Conservation (phyloP, 1,284 basidiomycete species). For the Omphalotus olearius region DNA sequence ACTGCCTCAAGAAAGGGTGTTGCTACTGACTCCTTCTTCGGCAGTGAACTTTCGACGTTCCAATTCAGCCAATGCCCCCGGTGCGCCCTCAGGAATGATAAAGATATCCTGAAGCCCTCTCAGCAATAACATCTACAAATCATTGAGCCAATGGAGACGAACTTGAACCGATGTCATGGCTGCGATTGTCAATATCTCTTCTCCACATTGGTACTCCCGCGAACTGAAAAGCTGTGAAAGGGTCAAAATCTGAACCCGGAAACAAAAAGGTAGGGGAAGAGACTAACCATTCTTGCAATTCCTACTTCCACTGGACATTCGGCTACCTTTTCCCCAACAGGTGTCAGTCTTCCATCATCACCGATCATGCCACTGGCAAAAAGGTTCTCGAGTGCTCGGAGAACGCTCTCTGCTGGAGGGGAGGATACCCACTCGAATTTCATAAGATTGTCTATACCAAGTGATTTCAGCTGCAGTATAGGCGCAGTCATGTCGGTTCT, state of each 20-base stretch:
- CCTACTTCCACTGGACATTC: conserved; percentile 77
- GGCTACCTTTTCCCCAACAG: conserved; percentile 65
- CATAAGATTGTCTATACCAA: conserved; percentile 95
- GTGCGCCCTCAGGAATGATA: conserved; percentile 79
- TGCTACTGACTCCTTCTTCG: conserved; percentile 80
- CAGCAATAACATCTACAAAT: neutral
- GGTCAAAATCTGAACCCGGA: conserved; percentile 3
- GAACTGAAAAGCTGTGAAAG: conserved; percentile 77
- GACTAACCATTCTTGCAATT: conserved; percentile 69
- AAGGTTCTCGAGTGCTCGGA: conserved; percentile 78
- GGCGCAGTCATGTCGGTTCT: conserved; percentile 86
- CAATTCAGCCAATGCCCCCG: conserved; percentile 81
- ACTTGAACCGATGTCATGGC: conserved; percentile 93
- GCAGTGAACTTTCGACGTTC: conserved; percentile 94
- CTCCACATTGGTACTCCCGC: conserved; percentile 79
- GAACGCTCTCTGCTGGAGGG: conserved; percentile 83
- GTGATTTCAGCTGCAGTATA: conserved; percentile 88
- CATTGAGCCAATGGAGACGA: conserved; percentile 11
- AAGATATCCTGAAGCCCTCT: conserved; percentile 69
- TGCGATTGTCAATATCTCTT: conserved; percentile 92
- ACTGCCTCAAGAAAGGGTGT: conserved; percentile 1
- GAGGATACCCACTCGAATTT: conserved; percentile 92
- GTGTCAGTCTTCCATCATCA: conserved; percentile 62
- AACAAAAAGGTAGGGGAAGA: neutral
- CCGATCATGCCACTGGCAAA: conserved; percentile 69